phyloP scores from a whole-genome alignment of 805 yeast species.

The Lachancea fermentati region DNA sequence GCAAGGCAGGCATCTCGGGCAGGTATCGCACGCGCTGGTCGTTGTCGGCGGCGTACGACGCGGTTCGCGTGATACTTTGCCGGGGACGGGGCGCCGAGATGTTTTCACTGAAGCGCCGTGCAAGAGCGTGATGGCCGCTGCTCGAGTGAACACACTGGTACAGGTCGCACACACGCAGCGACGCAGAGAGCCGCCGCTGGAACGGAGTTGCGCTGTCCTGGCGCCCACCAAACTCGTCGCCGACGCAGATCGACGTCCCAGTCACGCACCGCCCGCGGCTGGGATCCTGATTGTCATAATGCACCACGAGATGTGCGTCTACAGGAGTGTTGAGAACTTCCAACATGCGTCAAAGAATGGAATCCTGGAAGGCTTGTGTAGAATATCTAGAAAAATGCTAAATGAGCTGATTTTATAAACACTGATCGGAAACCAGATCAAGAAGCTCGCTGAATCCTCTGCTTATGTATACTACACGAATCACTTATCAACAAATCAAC shows the following conservation, averaged over 20 bases:
- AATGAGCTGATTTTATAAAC: no score
- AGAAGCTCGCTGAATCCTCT: no score
- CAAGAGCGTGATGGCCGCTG: background rate
- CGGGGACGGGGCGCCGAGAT: background rate
- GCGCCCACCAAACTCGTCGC: conserved; percentile 1
- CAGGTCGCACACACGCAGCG: conserved; percentile 14
- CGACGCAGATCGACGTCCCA: conserved; percentile 7
- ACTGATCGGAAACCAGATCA: no score
- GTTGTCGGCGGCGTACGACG: conserved; percentile 11
- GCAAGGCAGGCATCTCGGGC: background rate
- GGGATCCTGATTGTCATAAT: conserved; percentile 4
- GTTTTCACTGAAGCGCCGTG: background rate
- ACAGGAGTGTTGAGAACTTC: conserved; percentile 3
- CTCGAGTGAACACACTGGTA: conserved; percentile 14
- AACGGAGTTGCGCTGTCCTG: conserved; percentile 1
- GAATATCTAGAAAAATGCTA: no score
- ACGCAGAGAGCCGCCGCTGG: conserved; percentile 9
- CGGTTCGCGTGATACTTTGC: conserved; percentile 5
- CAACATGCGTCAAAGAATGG: background rate
- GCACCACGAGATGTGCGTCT: conserved; percentile 9
- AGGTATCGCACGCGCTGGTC: background rate
- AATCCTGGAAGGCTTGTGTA: no score
- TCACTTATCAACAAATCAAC: no score
- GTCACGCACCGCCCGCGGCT: background rate
- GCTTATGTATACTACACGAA: no score